Conservation (phyloP, 768 basidiomycete genomes). For the Gyrodon lividus region DNA sequence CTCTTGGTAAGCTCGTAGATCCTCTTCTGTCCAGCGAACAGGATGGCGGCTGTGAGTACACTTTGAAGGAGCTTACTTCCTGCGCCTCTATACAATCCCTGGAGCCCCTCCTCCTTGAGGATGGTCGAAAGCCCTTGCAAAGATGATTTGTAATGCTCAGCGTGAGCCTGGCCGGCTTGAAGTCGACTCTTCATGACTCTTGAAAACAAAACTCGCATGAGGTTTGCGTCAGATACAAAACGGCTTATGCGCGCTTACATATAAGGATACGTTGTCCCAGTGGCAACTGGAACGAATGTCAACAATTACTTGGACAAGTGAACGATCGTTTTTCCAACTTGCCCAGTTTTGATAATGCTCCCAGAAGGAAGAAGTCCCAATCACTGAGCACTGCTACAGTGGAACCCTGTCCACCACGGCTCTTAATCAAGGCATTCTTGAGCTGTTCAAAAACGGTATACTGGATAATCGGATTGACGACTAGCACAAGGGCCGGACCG, state of each 20-base stretch:
- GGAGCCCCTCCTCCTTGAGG: constrained; percentile 73
- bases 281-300: constrained; percentile 39
- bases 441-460: constrained; percentile 95
- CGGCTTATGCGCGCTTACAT: constrained; percentile 43
- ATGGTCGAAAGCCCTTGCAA: constrained; percentile 78
- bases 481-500: constrained; percentile 89
- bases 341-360: constrained; percentile 90
- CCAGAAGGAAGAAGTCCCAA: constrained; percentile 92
- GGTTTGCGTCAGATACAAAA: not conserved
- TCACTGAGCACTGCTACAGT: constrained; percentile 63
- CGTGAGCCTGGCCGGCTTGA: constrained; percentile 69
- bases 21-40: constrained; percentile 87
- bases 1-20: constrained; percentile 71
- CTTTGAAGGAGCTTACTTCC: constrained; percentile 88
- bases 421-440: constrained; percentile 76
- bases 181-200: constrained; percentile 76
- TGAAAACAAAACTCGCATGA: not conserved
- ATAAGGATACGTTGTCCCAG: constrained; percentile 68
- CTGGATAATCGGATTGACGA: constrained; percentile 92
- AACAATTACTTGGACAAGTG: not conserved
- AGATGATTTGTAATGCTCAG: constrained; percentile 72
- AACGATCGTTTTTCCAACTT: constrained; percentile 15
- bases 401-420: constrained; percentile 46
- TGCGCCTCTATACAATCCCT: constrained; percentile 85
- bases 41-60: constrained; percentile 89